Evolutionary conservation across 192 early-diverging fungal species (phyloP), one percentile per base, ranked within the genome.

Genomic region (Gaertneriomyces sp.): DNA sequence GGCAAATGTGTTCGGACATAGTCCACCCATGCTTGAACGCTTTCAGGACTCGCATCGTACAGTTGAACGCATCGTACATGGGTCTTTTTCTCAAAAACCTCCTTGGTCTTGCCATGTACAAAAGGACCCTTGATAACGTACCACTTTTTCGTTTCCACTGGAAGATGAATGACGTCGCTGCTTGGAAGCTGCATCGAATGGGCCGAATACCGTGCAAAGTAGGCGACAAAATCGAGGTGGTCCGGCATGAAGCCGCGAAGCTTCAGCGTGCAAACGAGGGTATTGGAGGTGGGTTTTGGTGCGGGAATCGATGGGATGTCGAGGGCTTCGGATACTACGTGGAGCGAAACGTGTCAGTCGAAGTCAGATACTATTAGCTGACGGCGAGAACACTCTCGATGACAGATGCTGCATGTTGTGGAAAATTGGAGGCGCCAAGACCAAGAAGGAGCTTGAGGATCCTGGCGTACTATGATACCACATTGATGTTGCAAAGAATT

Each of bases 21-120:
- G 17, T 79, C 82, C n/a, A 93, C 68, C 89, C 88, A 93, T 66
- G 81, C 80, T 53, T 88, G 76, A 17, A 94, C 80, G 0, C 83
- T 85, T 52, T 90, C 88, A 8, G 79, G 80, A 56, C 91, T 78
- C 19, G 88, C 76, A 66, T 96, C 92, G 55, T 87, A 85, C 20
- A 96, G 81, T 49, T 91, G 87, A 62, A 99, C 69, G 38, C 88
- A 65, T 25, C 93, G 83, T 76, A 88, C 86, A 72, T 92, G 86
- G 54, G 91, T 94, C 75, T 89, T 88, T 53, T 91, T 83, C 79
- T 97, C 95, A 83, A 99, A 99, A 12, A 92, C 88, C 74, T 99
- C 95, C 80, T 96, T 93, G 33, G 90, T 84, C 76, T 96, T 94
- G 71, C 93, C 96, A 81, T 97, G 88, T 20, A 95, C 87, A 75